Evolutionary conservation across 257 asterid genomes (phyloP).

Genomic region (Euphrasia confusa): DNA sequence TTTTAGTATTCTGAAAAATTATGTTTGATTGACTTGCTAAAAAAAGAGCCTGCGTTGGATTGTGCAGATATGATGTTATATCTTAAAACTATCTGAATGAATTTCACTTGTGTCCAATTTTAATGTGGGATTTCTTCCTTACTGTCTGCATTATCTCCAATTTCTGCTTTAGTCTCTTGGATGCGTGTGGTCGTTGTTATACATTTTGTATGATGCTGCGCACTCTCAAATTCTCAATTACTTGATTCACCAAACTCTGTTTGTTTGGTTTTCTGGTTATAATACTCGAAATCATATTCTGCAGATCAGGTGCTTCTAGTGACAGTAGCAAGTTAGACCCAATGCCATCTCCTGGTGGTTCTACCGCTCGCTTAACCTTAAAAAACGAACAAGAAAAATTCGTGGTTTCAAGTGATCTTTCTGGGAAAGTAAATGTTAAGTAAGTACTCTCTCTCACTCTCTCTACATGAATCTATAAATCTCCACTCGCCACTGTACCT

Average conservation of each 20-base stretch:
- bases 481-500: neutral
- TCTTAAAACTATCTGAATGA: conserved; percentile 8
- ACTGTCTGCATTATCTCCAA: neutral
- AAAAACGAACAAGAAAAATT: conserved; percentile 78
- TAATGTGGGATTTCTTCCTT: neutral
- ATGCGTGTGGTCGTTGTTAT: neutral
- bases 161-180: conserved; percentile 4
- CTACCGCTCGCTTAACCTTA: conserved; percentile 37
- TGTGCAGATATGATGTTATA: neutral
- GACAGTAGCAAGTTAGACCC: conserved; percentile 59
- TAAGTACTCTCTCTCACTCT: conserved; percentile 34
- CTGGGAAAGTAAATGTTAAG: conserved; percentile 60
- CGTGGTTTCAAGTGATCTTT: conserved; percentile 37
- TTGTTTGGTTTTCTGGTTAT: conserved; percentile 21
- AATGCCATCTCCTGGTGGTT: conserved; percentile 40
- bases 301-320: conserved; percentile 64
- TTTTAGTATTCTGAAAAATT: neutral
- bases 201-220: neutral
- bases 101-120: conserved; percentile 1
- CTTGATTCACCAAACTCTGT: neutral
- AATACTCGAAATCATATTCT: conserved; percentile 24
- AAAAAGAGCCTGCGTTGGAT: neutral
- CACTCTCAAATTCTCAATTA: conserved; percentile 6
- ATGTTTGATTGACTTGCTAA: neutral
- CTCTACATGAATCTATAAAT: neutral